phyloP scores from a whole-genome alignment of 805 yeast genomes.

The Metschnikowia corniflorae region DNA sequence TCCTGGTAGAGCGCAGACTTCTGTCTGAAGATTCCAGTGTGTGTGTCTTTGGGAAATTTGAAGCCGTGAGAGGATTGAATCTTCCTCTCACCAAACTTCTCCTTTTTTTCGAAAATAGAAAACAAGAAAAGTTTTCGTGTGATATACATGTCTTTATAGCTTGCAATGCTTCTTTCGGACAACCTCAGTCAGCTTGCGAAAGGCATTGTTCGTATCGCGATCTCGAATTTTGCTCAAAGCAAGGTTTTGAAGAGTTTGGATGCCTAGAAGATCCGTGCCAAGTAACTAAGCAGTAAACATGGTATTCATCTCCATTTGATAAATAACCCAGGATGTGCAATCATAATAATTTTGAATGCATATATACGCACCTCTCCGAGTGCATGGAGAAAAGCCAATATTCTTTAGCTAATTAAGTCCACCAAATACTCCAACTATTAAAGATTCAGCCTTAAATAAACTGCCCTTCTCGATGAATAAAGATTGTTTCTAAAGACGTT shows the following conservation, averaged over 20 bases:
- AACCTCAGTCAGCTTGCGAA: slow-evolving; percentile 3
- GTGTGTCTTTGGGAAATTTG: slow-evolving; percentile 31
- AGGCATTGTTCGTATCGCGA: slow-evolving; percentile 1
- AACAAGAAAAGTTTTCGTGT: neutral
- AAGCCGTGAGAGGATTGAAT: slow-evolving; percentile 24
- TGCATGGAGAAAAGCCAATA: no score
- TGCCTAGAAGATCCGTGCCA: slow-evolving; percentile 3
- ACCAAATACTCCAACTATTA: no score
- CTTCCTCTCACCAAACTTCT: slow-evolving; percentile 35
- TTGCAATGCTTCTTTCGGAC: slow-evolving; percentile 1
- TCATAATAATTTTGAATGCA: no score
- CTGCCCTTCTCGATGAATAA: no score
- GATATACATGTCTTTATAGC: slow-evolving; percentile 1
- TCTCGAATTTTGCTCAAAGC: slow-evolving; percentile 1
- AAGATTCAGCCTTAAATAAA: no score
- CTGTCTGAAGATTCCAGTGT: slow-evolving; percentile 27
- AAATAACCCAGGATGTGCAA: no score
- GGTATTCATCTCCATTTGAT: no score
- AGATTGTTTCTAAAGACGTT: no score
- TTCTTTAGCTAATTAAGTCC: no score
- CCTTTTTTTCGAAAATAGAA: slow-evolving; percentile 8
- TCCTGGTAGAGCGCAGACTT: slow-evolving; percentile 29
- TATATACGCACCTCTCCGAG: no score
- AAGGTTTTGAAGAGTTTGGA: neutral
- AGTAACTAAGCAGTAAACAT: no score